Evolutionary conservation across 495 filamentous ascomycete genomes (phyloP), one percentile per base, ranked within the genome.

Genomic region (Hypoxylon intermedium): DNA sequence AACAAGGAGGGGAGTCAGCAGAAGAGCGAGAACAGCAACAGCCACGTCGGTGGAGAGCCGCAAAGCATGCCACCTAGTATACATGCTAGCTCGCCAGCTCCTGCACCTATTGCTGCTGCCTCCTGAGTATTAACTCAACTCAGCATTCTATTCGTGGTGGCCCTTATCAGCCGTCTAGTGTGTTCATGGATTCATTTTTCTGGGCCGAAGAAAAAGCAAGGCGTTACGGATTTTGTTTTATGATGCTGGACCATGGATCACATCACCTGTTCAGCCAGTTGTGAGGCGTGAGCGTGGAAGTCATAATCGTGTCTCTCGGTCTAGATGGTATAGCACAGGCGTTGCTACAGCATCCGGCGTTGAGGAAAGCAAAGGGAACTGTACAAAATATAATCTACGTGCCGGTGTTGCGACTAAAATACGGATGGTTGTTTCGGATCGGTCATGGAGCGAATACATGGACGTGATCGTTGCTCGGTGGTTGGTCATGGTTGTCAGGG

Each of bases 11-110:
- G 82, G 69, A 87, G 83, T 59, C 86, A 85, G 57, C 67, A 85
- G 47, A 85, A 84, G 44, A 92, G 88, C 71, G 91, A 92, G 59
- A 89, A 89, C 62, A 86, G 83, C 24, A 79, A 80, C 53, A 85
- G 82, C 23, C 83, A 82, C 40, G 80, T 77, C 16, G 83, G 76
- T 26, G 73, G 72, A 18, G 80, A 82, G 58, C 77, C 74, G 67
- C 70, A 54, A 63, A 72, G 76, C 68, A 57, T 74, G 30, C 70
- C 73, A 40, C 69, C 77, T 28, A 74, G 75, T 49, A 30, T 77
- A 7, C 60, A 72, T 19, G 74, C 70, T 12, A 73, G 73, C 53
- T 80, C 79, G 15, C 79, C 82, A n/a, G 77, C 77, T 38, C 69
- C 75, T 26, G 42, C 73, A 26, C 67, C 70, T 52, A 34, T 69